Evolutionary conservation across 73 alveolate genomes (phyloP).

Genomic region (Paramecium biaurelia): DNA sequence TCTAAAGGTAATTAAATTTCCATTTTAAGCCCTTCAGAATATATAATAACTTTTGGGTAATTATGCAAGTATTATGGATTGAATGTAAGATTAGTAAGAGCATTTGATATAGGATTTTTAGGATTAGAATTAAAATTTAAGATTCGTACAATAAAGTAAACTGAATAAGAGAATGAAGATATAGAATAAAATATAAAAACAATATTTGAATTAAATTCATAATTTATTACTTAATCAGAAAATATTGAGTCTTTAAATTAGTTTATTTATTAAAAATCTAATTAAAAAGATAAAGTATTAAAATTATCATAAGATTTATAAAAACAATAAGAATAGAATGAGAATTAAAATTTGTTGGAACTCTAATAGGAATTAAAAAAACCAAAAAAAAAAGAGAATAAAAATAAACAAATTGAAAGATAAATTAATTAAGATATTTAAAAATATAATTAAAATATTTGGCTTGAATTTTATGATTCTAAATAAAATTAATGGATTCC

Average conservation of each 20-base stretch:
- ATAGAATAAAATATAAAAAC: not conserved
- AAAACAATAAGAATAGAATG: not conserved
- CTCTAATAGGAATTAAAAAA: not conserved
- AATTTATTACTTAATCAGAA: not conserved
- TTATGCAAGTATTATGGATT: constrained; percentile 20
- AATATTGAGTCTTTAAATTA: not conserved
- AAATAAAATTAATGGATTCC: not conserved
- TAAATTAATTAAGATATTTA: constrained; percentile 13
- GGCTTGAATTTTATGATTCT: constrained; percentile 18
- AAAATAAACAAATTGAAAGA: not conserved
- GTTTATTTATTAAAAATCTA: not conserved
- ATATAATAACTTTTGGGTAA: not conserved
- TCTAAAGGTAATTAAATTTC: not conserved
- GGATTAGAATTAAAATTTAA: constrained; percentile 28
- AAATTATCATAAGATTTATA: not conserved
- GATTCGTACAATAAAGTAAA: not conserved
- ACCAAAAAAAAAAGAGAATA: not conserved
- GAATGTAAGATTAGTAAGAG: not conserved
- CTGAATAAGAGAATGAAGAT: not conserved
- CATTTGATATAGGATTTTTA: constrained; percentile 28
- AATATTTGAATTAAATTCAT: not conserved
- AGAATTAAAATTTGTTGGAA: not conserved
- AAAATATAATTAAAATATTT: not conserved
- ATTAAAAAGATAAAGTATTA: not conserved
- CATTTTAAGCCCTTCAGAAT: not conserved